phyloP scores from a whole-genome alignment of 2,329 filamentous ascomycete species.

The Microsporum ferrugineum region DNA sequence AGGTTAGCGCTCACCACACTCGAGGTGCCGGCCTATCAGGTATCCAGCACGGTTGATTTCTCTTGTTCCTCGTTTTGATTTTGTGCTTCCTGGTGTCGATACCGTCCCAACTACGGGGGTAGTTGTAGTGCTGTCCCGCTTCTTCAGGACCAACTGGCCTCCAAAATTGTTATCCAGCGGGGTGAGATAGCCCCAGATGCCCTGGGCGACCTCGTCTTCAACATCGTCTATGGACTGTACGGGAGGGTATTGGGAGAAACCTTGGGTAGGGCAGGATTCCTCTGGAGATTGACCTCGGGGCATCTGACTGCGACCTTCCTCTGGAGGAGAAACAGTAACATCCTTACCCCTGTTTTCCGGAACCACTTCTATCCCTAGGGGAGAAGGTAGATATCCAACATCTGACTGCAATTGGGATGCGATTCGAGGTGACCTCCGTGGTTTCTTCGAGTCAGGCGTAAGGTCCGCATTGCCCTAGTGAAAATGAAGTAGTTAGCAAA shows the following conservation, averaged over 20 bases:
- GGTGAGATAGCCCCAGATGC: slow-evolving; percentile 91
- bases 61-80: slow-evolving; percentile 21
- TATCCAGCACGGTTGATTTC: slow-evolving; percentile 67
- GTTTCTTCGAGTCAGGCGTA: slow-evolving; percentile 61
- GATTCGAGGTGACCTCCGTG: slow-evolving; percentile 66
- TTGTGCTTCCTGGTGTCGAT: not conserved
- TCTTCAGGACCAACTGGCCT: slow-evolving; percentile 61
- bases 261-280: slow-evolving; percentile 59
- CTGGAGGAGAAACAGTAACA: slow-evolving; percentile 57
- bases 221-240: slow-evolving; percentile 66
- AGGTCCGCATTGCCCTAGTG: slow-evolving; percentile 43
- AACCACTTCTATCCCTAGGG: slow-evolving; percentile 58
- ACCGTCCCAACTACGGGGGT: slow-evolving; percentile 29
- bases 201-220: slow-evolving; percentile 69
- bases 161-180: slow-evolving; percentile 63
- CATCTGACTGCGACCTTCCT: slow-evolving; percentile 45
- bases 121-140: slow-evolving; percentile 57
- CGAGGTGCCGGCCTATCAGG: slow-evolving; percentile 80
- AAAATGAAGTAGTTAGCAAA: slow-evolving; percentile 8
- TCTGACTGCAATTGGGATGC: slow-evolving; percentile 48
- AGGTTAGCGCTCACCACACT: slow-evolving; percentile 61
- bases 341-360: slow-evolving; percentile 55
- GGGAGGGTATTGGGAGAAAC: slow-evolving; percentile 69
- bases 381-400: slow-evolving; percentile 66
- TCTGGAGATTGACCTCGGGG: slow-evolving; percentile 46